Base-by-base conservation (phyloP, 495 filamentous ascomycete genomes). In the Margaritispora aquatica region DNA sequence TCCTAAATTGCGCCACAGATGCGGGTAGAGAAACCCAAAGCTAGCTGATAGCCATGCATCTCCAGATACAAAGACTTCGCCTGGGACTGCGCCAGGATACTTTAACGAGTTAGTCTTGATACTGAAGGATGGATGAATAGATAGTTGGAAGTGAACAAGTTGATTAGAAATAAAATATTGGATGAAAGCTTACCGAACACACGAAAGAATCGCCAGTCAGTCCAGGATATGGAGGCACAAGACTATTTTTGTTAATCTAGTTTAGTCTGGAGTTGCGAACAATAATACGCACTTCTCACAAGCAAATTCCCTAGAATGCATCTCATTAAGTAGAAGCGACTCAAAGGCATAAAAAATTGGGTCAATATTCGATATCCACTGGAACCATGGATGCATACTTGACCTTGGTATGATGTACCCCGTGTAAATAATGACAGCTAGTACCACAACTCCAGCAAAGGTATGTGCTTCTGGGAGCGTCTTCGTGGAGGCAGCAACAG, bases 401-500 rank as follows among this genome's bases (percentile, higher is more conserved):
- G 71, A 75, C 0, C 81, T 82, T 1, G 88, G 87, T 38, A 95
- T 87, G 5, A 89, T 69, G 67, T 86, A 96, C 31, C 89, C 89
- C 4, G 87, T 90, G 67, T 92, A 96, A 2, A 93, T 84, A 51
- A 93, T 68, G 26, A 90, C 65, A 1, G 77, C 77, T 58, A 80
- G 74, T 15, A 89, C 81, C 3, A 80, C 69, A 26, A 88, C 71
- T 0, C 87, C 87, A 31, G 89, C 81, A 1, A 88, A 88, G 0
- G 88, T 84, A 81, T 92, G 83, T 55, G 92, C 90, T 66, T 92
- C 87, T 0, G 84, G 83, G 49, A 93, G 73, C 9, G 88, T 87
- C 31, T 87, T 78, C 15, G 89, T 89, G 1, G 85, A 69, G 11
- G 88, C 84, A 1, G 84, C 90, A 59, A 95, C 90, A 24, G 82